A percentile compares a stretch with the other conserved stretches of the same genome.
Conservation (phyloP, 352 stramenopile species). For the Globisporangium canariense region DNA sequence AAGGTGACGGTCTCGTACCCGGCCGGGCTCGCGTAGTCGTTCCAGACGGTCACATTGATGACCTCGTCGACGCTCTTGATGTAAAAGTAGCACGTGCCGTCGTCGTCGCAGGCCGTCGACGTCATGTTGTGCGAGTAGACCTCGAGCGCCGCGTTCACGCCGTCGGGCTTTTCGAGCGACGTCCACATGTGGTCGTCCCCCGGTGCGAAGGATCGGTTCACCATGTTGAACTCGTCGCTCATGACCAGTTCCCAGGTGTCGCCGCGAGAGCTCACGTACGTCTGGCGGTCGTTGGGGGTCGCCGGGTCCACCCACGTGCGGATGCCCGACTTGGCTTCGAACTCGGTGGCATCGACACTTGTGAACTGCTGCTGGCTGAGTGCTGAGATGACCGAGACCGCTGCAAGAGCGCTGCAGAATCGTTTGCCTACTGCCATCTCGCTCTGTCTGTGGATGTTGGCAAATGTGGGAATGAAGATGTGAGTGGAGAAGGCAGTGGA, state of each 20-base stretch:
- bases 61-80: conserved; percentile 53
- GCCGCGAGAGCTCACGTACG: conserved; percentile 49
- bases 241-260: conserved; percentile 57
- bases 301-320: conserved; percentile 53
- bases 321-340: conserved; percentile 33
- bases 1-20: conserved; percentile 44
- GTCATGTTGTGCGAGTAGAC: conserved; percentile 66
- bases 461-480: background rate
- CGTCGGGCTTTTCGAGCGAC: conserved; percentile 63
- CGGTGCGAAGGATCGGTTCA: conserved; percentile 26
- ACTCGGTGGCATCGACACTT: background rate
- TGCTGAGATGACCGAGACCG: background rate
- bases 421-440: background rate
- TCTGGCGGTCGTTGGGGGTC: conserved; percentile 42
- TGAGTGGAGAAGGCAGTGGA: background rate
- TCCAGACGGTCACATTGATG: conserved; percentile 61
- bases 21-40: conserved; percentile 53
- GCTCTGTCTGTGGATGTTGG: background rate
- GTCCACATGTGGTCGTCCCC: conserved; percentile 60
- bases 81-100: conserved; percentile 48
- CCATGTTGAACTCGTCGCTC: conserved; percentile 61
- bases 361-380: background rate
- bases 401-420: background rate
- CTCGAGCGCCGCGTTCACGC: conserved; percentile 58
- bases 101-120: conserved; percentile 34